phyloP scores from a whole-genome alignment of 1,284 basidiomycete species.

The Coniferiporia weirii region DNA sequence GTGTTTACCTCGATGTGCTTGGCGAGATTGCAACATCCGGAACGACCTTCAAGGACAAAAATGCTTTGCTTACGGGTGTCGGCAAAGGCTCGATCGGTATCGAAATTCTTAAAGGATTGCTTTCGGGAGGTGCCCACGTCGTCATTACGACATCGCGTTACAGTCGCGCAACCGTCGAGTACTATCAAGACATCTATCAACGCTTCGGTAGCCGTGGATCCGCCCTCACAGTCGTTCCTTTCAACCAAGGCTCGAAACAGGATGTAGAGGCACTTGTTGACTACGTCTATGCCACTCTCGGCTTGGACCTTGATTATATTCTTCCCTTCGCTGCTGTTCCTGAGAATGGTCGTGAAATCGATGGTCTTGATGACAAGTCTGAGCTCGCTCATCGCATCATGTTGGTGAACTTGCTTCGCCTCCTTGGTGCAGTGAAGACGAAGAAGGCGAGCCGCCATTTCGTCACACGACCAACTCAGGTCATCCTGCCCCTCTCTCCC shows the following conservation, averaged over 20 bases:
- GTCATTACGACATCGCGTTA: slow-evolving; percentile 97
- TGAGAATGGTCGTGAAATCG: slow-evolving; percentile 97
- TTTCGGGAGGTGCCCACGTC: slow-evolving; percentile 94
- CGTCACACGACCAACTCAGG: slow-evolving; percentile 96
- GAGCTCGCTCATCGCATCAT: slow-evolving; percentile 98
- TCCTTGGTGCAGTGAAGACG: slow-evolving; percentile 94
- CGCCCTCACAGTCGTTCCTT: slow-evolving; percentile 94
- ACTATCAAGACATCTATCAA: slow-evolving; percentile 98
- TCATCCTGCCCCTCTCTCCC: slow-evolving; percentile 94
- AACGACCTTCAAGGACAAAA: slow-evolving; percentile 98
- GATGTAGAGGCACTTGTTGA: slow-evolving; percentile 96
- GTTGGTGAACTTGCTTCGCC: slow-evolving; percentile 90
- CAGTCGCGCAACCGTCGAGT: slow-evolving; percentile 91
- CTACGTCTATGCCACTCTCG: slow-evolving; percentile 94
- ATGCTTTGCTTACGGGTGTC: slow-evolving; percentile 95
- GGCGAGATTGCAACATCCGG: slow-evolving; percentile 98
- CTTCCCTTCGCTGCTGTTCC: slow-evolving; percentile 97
- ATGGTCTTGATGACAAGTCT: slow-evolving; percentile 93
- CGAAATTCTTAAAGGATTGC: slow-evolving; percentile 93
- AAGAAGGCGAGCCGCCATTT: slow-evolving; percentile 97
- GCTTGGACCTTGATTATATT: slow-evolving; percentile 96
- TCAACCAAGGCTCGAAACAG: slow-evolving; percentile 98
- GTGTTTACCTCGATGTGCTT: slow-evolving; percentile 92
- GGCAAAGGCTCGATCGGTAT: slow-evolving; percentile 97
- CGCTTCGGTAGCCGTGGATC: slow-evolving; percentile 92